phyloP scores from a whole-genome alignment of 257 asterid genomes.

The Nicotiana tomentosiformis region DNA sequence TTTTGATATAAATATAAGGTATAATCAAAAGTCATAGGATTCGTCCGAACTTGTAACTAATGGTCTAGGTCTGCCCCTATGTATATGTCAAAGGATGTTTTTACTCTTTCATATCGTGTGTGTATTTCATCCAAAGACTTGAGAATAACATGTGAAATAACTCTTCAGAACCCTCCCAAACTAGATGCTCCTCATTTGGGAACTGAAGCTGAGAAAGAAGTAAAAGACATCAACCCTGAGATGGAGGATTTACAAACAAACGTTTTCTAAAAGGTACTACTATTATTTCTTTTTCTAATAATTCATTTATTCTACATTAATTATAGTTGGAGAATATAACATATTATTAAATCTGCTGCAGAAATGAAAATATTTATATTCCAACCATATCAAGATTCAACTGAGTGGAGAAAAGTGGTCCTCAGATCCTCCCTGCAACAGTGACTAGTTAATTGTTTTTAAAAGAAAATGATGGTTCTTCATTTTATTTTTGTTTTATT shows the following conservation, averaged over 20 bases:
- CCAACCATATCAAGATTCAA: not conserved
- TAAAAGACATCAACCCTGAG: constrained; percentile 44
- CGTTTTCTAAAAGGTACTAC: constrained; percentile 45
- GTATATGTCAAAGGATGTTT: not conserved
- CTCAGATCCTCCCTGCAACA: not conserved
- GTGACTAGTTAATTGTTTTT: not conserved
- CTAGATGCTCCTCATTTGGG: constrained; percentile 53
- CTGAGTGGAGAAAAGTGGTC: not conserved
- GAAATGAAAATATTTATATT: not conserved
- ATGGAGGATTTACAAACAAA: constrained; percentile 76
- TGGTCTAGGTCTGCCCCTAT: not conserved
- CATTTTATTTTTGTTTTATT: not conserved
- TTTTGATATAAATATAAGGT: too few species aligned
- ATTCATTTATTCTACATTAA: not conserved
- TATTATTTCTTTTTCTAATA: not conserved
- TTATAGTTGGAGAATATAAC: not conserved
- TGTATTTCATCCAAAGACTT: not conserved
- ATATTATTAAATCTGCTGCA: not conserved
- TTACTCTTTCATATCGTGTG: not conserved
- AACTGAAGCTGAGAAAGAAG: constrained; percentile 39
- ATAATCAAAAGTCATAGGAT: too few species aligned
- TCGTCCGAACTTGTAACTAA: too few species aligned
- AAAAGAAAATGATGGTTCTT: not conserved
- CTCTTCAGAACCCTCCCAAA: constrained; percentile 63
- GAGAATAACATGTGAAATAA: constrained; percentile 11